Base-by-base conservation (phyloP, 1,284 basidiomycete species). In the Malassezia arunalokei region DNA sequence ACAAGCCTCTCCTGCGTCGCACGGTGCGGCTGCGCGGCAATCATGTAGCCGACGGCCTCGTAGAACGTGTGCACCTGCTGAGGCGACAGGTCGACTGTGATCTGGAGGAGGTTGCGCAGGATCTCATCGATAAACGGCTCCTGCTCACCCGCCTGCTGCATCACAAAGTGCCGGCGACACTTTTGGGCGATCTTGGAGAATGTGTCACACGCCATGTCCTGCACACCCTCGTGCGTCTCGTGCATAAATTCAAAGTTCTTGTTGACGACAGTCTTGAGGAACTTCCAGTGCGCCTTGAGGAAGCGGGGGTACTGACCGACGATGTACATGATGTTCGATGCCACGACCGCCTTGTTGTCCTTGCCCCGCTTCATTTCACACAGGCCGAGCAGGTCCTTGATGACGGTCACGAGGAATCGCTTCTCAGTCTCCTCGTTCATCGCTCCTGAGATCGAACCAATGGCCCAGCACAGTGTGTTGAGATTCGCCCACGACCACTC, bases 231-330 rank as follows among this genome's bases (percentile, higher is more conserved):
- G 71, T 99, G 94, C 0, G 89, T 95, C 77, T 98, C 94, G 76
- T 99, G 94, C 91, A 98, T 98, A 75, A 99, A 99, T 75, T 99
- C 94, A 75, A 99, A 99, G 15, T 98, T 79, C 76, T 99, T 99
- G 79, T 98, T 98, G 61, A 98, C 94, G 45, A 99, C 94, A 3
- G 94, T 98, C 79, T 99, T 99, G 73, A 99, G 78, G 82, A 99
- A 99, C 77, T 96, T 98, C 94, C 94, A 99, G 75, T 99, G 94
- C 20, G 94, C 94, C 75, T 98, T 98, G 70, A 99, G 82, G 83
- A 98, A 99, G 31, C 94, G 83, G 46, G 94, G 94, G 73, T 99
- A 99, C 76, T 99, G 94, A 47, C 94, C 94, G 64, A 99, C 94
- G 68, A 98, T 99, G 76, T 99, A 99, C 94, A 99, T 99, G 77